phyloP scores from a whole-genome alignment of 108 stramenopile genomes.

The Cyclotella atomus region DNA sequence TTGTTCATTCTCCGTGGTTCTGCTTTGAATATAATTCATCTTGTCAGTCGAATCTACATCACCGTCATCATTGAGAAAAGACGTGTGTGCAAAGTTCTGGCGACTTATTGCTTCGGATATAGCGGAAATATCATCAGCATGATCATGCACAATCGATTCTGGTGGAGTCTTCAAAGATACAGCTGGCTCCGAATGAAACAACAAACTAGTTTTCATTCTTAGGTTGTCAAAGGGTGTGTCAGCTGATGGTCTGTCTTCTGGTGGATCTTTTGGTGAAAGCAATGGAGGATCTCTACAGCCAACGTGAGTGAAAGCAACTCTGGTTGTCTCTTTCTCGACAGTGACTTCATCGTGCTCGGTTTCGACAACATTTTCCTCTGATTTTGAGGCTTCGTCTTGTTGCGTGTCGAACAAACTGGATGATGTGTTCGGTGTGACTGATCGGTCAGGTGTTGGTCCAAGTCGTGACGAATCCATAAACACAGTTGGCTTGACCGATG shows the following conservation, averaged over 20 bases:
- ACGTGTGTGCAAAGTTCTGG: too few species aligned
- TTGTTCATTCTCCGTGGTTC: too few species aligned
- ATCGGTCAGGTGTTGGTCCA: background rate
- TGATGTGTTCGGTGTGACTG: background rate
- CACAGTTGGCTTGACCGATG: background rate
- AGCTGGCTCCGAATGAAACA: background rate
- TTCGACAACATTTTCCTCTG: background rate
- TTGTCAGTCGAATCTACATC: too few species aligned
- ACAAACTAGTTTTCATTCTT: background rate
- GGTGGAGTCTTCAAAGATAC: background rate
- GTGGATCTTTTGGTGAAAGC: background rate
- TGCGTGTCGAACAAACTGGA: background rate
- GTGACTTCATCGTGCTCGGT: background rate
- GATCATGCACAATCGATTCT: background rate
- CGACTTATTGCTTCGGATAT: background rate
- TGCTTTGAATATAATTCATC: too few species aligned
- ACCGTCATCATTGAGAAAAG: too few species aligned
- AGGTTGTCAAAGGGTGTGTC: background rate
- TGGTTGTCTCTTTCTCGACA: background rate
- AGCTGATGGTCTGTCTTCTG: background rate
- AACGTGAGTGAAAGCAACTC: background rate
- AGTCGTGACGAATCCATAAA: background rate
- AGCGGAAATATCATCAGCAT: constrained; percentile 5
- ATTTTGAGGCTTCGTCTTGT: background rate
- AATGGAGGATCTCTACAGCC: background rate